Base-by-base conservation (phyloP, 768 basidiomycete species). In the Lentinula boryana region DNA sequence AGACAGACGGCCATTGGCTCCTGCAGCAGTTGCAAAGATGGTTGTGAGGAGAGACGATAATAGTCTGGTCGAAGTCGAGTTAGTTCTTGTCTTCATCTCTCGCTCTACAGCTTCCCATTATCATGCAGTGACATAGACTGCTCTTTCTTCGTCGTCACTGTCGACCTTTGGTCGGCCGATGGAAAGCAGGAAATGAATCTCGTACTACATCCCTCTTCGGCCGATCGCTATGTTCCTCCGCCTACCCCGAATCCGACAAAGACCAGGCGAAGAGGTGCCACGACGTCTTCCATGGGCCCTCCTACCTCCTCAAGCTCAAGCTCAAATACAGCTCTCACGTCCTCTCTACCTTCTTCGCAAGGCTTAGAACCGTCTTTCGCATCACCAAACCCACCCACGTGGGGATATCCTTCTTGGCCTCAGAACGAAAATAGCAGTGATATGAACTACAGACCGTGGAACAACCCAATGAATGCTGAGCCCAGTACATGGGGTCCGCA, bases 111-210 rank as follows among this genome's bases (percentile, higher is more conserved):
- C 68, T 58, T 60, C 64, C 59, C 60, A 58, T 59, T 36, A 38
- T 46, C 55, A 32, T 56, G 12, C 68, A 96, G 95, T 64, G 88
- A 92, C 51, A 79, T 96, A 54, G 90, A 95, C 71, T 86, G 81
- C 63, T 89, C 91, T 1, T 95, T 94, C 74, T 92, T 98, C 70
- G 73, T 97, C 46, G 88, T 93, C 31, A 91, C 91, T 16, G 93
- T 93, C n/a, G 95, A 97, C 74, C 76, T 98, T 2, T 96, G 93
- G 91, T 92, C 91, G 0, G 80, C 79, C 48, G 93, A 95, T 66
- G 89, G 85, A 13, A 85, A 80, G 64, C 82, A 86, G 33, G 92
- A 96, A 69, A 88, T 89, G 77, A 96, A 96, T 71, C 84, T 96
- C 15, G 92, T 97, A 46, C 78, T 92, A 21, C 93, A 94, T 68